Percentiles rank a stretch among this genome's conserved stretches.
Conservation (phyloP, 2,329 filamentous ascomycete species). For the Aspergillus sp. region DNA sequence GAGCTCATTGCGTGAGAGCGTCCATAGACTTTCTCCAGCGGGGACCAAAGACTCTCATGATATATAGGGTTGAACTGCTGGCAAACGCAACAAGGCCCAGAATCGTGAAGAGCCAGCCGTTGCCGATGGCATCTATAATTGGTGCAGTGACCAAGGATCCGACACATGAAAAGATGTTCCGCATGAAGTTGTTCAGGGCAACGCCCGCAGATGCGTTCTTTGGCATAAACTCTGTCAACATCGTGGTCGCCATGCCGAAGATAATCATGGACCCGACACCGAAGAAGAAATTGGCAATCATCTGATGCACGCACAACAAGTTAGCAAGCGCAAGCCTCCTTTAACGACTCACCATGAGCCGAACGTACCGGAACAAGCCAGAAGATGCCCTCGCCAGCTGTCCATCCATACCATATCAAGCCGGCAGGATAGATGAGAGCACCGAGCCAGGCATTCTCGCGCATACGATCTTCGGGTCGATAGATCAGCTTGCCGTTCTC, state of each 20-base stretch:
- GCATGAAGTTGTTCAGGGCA: conserved; percentile 72
- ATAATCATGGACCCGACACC: conserved; percentile 73
- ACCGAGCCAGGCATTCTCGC: conserved; percentile 73
- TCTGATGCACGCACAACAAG: conserved; percentile 17
- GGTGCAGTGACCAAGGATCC: conserved; percentile 65
- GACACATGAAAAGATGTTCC: conserved; percentile 70
- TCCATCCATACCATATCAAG: conserved; percentile 73
- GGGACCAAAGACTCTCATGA: conserved; percentile 54
- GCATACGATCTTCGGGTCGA: conserved; percentile 72
- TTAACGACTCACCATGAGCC: not conserved
- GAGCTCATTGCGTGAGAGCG: conserved; percentile 12
- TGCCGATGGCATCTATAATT: conserved; percentile 62
- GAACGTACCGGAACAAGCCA: conserved; percentile 52
- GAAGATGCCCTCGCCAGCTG: conserved; percentile 54
- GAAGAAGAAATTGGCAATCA: conserved; percentile 65
- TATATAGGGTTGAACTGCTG: conserved; percentile 54
- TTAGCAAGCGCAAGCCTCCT: conserved; percentile 1
- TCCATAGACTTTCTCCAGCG: conserved; percentile 62
- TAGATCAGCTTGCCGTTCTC: conserved; percentile 59
- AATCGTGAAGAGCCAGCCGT: conserved; percentile 69
- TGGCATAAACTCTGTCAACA: conserved; percentile 80
- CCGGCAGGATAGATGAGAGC: conserved; percentile 63
- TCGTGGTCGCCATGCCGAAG: conserved; percentile 66
- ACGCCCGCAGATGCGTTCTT: conserved; percentile 63
- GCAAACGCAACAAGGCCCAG: conserved; percentile 50